A percentile compares a stretch with the other conserved stretches of the same genome.
Conservation (phyloP, 768 basidiomycete genomes). For the Mycena haematopus region DNA sequence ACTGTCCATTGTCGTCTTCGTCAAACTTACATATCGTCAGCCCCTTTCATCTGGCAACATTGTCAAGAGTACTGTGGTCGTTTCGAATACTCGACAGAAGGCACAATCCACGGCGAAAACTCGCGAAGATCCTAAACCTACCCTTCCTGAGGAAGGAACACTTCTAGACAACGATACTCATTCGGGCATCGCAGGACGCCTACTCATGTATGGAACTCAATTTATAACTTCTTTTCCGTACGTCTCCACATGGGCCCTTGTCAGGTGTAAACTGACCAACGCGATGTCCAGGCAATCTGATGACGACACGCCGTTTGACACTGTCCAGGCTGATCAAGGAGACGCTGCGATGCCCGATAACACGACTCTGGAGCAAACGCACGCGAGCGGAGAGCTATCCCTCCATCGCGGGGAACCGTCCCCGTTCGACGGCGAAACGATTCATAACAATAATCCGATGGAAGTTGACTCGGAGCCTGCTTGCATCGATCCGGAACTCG, state of each 20-base stretch:
- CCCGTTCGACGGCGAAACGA: background rate
- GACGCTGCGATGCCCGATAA: background rate
- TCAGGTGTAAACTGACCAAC: background rate
- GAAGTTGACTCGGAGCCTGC: background rate
- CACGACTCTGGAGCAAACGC: background rate
- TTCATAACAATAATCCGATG: background rate
- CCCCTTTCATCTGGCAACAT: background rate
- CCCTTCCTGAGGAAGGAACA: background rate
- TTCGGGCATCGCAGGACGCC: conserved; percentile 6
- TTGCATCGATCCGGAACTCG: background rate
- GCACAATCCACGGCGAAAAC: background rate
- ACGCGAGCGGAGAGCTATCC: background rate
- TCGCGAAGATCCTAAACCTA: background rate
- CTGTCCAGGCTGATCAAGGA: background rate
- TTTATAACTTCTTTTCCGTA: conserved; percentile 5
- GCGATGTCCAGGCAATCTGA: background rate
- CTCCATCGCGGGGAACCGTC: background rate
- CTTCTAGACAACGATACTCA: background rate
- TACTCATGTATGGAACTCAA: conserved; percentile 11
- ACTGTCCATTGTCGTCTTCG: background rate
- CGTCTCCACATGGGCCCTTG: background rate
- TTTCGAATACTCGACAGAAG: background rate
- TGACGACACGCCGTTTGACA: background rate
- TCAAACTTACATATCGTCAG: background rate
- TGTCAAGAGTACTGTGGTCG: background rate